Base-by-base conservation (phyloP, 768 basidiomycete species). In the Suillus subaureus region DNA sequence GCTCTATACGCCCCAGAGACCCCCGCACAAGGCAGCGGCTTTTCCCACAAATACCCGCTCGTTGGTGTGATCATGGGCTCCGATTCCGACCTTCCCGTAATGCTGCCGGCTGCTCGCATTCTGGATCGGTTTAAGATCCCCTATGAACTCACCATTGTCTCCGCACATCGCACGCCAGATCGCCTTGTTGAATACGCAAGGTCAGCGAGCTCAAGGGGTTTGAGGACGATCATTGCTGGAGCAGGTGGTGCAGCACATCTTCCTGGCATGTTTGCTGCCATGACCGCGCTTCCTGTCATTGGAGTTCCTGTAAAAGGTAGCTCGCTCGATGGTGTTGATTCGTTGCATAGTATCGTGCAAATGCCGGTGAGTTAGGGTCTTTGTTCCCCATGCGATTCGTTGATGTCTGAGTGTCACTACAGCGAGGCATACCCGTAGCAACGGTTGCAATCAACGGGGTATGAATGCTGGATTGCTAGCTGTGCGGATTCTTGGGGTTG, bases 181-280 rank as follows among this genome's bases (percentile, higher is more conserved):
- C 79, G 97, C 3, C 82, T 99, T 73, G 86, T 92, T 26, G 83
- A 88, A 66, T 98, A 96, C 68, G 91, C 97, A 2, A 82, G 89
- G 54, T 84, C 85, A 11, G 96, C 96, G 0, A 82, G 84, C 1
- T 75, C 83, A 21, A 81, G 91, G 6, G 92, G 92, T 3, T 69
- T 92, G 49, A 79, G 91, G 55, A 86, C 85, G 5, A 87, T 99
- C 76, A 90, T 99, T 51, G 97, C 97, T 2, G 97, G 97, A 7
- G 97, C 97, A 7, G 97, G 97, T n/a, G 97, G 97, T 0, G 97
- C 97, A 1, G 97, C 97, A 6, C 97, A 99, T 79, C 80, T 99
- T 2, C 97, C 97, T 0, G 97, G 97, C 0, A 99, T 99, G 97
- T 94, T 98, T 1, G 97, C 97, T 6, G 90, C 93, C 23, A 89